Evolutionary conservation across 108 stramenopile genomes (phyloP).

Genomic region (Cyclotella sp.): DNA sequence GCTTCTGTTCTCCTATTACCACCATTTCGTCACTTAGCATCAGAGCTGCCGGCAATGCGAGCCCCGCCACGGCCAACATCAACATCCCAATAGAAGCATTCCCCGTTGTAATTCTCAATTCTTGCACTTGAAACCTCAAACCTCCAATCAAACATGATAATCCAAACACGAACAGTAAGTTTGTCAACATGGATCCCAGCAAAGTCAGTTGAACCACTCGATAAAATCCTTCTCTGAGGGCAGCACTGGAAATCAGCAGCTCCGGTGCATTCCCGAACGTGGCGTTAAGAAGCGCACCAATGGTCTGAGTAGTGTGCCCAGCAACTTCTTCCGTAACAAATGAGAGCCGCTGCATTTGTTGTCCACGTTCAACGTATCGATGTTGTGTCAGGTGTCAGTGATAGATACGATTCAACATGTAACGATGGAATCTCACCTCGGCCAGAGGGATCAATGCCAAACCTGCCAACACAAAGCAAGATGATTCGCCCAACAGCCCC

Average conservation of each 20-base stretch:
- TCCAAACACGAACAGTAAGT: conserved; percentile 91
- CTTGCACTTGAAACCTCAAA: conserved; percentile 85
- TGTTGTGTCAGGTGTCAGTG: too few species aligned
- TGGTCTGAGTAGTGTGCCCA: conserved; percentile 90
- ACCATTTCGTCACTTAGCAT: conserved; percentile 71
- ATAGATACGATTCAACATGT: not conserved
- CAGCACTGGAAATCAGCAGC: conserved; percentile 87
- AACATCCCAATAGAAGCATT: conserved; percentile 84
- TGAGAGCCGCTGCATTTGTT: conserved; percentile 59
- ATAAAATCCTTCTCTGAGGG: conserved; percentile 83
- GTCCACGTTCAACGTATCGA: not conserved
- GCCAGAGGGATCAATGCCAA: conserved; percentile 86
- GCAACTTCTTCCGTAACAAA: conserved; percentile 95
- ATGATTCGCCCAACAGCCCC: conserved; percentile 75
- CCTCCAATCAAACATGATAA: conserved; percentile 88
- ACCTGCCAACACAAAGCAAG: conserved; percentile 81
- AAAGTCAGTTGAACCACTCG: conserved; percentile 91
- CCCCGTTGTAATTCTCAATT: conserved; percentile 76
- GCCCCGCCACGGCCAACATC: conserved; percentile 70
- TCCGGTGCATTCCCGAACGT: conserved; percentile 96
- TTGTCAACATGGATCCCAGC: conserved; percentile 90
- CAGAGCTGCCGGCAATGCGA: conserved; percentile 80
- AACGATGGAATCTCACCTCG: conserved; percentile 59
- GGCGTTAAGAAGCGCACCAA: conserved; percentile 93
- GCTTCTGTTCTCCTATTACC: conserved; percentile 4